phyloP scores from a whole-genome alignment of 2,329 filamentous ascomycete species.

The Hymenoscyphus linearis region DNA sequence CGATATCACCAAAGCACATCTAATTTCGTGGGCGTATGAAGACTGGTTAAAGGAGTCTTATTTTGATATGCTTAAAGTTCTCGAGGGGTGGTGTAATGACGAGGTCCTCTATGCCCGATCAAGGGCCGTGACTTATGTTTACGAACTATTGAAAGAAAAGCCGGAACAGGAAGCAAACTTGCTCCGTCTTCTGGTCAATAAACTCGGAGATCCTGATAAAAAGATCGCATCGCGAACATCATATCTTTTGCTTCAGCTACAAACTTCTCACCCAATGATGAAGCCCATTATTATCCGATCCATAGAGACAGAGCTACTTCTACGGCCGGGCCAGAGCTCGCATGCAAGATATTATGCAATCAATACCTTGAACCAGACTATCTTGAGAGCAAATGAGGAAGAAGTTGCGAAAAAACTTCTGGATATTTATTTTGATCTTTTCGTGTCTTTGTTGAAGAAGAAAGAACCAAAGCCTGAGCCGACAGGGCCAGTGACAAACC shows the following conservation, averaged over 20 bases:
- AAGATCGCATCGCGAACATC: slow-evolving; percentile 94
- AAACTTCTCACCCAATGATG: slow-evolving; percentile 88
- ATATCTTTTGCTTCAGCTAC: slow-evolving; percentile 85
- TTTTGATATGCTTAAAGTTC: slow-evolving; percentile 85
- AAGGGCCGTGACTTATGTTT: slow-evolving; percentile 85
- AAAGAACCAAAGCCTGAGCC: slow-evolving; percentile 34
- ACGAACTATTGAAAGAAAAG: slow-evolving; percentile 86
- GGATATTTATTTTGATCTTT: slow-evolving; percentile 87
- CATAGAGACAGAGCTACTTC: slow-evolving; percentile 82
- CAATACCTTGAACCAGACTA: slow-evolving; percentile 95
- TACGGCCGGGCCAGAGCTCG: slow-evolving; percentile 78
- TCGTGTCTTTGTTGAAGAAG: slow-evolving; percentile 72
- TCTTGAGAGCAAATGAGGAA: slow-evolving; percentile 79
- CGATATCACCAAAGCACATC: slow-evolving; percentile 66
- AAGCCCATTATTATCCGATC: slow-evolving; percentile 79
- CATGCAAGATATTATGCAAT: slow-evolving; percentile 94
- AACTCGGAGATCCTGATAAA: slow-evolving; percentile 89
- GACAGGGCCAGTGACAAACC: slow-evolving; percentile 41
- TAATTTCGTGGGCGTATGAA: slow-evolving; percentile 87
- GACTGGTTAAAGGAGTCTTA: slow-evolving; percentile 93
- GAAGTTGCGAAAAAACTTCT: slow-evolving; percentile 74
- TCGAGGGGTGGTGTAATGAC: slow-evolving; percentile 91
- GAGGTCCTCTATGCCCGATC: slow-evolving; percentile 91
- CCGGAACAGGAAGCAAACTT: slow-evolving; percentile 96
- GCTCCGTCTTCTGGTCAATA: slow-evolving; percentile 86